Evolutionary conservation across 768 basidiomycete genomes (phyloP).

Genomic region (Boletus sensibilis): DNA sequence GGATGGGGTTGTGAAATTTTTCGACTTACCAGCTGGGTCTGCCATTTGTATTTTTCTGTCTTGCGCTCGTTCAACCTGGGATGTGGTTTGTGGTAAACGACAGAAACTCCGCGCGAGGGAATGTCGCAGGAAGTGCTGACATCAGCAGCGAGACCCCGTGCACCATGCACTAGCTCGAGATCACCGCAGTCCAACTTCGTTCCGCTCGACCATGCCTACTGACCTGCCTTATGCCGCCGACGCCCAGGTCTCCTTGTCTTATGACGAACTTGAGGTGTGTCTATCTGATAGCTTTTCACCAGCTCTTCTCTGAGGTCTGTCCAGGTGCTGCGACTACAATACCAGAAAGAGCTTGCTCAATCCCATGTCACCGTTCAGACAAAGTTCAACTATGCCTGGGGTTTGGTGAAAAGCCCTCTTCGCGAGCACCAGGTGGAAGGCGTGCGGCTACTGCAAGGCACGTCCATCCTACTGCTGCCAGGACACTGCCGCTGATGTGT

Average conservation of each 20-base stretch:
- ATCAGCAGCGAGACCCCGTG: slow-evolving; percentile 25
- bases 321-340: slow-evolving; percentile 83
- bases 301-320: neutral
- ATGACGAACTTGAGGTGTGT: slow-evolving; percentile 83
- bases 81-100: slow-evolving; percentile 27
- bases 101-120: slow-evolving; percentile 18
- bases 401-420: slow-evolving; percentile 86
- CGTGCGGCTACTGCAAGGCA: slow-evolving; percentile 87
- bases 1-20: slow-evolving; percentile 10
- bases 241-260: slow-evolving; percentile 83
- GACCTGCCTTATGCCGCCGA: slow-evolving; percentile 96
- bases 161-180: slow-evolving; percentile 2
- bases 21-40: slow-evolving; percentile 57
- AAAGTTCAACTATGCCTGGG: slow-evolving; percentile 98
- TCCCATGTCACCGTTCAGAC: slow-evolving; percentile 90
- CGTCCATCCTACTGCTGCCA: slow-evolving; percentile 8
- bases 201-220: slow-evolving; percentile 52
- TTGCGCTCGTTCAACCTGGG: slow-evolving; percentile 10
- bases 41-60: slow-evolving; percentile 37
- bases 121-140: slow-evolving; percentile 20
- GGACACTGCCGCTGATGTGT: slow-evolving; percentile 6
- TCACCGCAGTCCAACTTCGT: slow-evolving; percentile 16
- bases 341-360: slow-evolving; percentile 82
- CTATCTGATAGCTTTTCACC: neutral
- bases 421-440: slow-evolving; percentile 89